Conservation (phyloP, 1,139 yeast species). For the Scheffersomyces quercinus region DNA sequence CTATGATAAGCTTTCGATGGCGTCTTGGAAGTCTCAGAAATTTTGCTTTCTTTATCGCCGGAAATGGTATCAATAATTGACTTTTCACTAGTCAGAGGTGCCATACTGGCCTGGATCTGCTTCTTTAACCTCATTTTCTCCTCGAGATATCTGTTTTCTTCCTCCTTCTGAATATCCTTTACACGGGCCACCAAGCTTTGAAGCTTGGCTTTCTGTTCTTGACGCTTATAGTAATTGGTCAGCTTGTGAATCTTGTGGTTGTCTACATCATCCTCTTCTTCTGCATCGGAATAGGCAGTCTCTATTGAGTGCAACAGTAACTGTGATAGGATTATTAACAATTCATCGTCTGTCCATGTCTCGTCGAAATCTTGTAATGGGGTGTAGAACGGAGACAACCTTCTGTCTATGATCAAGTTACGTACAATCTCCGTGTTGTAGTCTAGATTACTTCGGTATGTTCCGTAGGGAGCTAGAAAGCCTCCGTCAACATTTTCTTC, state of each 20-base stretch:
- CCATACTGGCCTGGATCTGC: slow-evolving; percentile 4
- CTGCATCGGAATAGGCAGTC: slow-evolving; percentile 55
- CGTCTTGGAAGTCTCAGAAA: neutral
- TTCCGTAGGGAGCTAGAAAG: slow-evolving; percentile 82
- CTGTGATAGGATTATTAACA: slow-evolving; percentile 56
- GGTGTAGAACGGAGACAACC: slow-evolving; percentile 85
- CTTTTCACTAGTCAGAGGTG: neutral
- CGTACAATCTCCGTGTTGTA: slow-evolving; percentile 73
- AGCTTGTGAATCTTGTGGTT: slow-evolving; percentile 60
- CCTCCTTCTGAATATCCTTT: slow-evolving; percentile 53
- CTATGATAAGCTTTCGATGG: neutral
- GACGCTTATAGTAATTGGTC: slow-evolving; percentile 48
- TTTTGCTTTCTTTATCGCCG: no score
- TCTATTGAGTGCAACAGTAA: slow-evolving; percentile 61
- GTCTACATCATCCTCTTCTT: slow-evolving; percentile 52
- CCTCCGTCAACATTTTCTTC: slow-evolving; percentile 78
- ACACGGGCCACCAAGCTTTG: slow-evolving; percentile 50
- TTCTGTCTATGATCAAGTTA: slow-evolving; percentile 56
- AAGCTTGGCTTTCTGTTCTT: slow-evolving; percentile 54
- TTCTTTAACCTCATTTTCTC: slow-evolving; percentile 27
- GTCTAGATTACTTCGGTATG: slow-evolving; percentile 73
- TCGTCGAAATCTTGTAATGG: slow-evolving; percentile 82
- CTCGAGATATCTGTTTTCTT: slow-evolving; percentile 49
- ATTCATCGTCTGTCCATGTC: slow-evolving; percentile 73
- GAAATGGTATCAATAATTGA: neutral